phyloP scores from a whole-genome alignment of 2,329 filamentous ascomycete species.

The Sporothrix inflata region DNA sequence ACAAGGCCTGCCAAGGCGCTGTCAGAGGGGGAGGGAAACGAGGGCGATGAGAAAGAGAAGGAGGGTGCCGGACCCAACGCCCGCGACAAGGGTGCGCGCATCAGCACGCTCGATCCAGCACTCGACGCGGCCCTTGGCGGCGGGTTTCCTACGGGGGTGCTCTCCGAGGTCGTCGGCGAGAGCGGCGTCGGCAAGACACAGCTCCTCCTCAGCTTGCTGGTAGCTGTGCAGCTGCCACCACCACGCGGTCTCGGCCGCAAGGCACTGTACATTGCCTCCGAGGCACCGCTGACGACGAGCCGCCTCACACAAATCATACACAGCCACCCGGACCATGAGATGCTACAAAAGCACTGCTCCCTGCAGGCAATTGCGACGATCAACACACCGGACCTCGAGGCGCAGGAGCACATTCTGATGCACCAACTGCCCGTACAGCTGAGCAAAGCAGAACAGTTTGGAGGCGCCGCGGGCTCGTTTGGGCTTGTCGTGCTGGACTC shows the following conservation, averaged over 20 bases:
- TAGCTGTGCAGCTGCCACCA: conserved; percentile 79
- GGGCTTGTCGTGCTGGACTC: conserved; percentile 88
- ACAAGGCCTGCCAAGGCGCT: background rate
- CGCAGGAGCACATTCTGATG: conserved; percentile 90
- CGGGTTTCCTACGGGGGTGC: conserved; percentile 76
- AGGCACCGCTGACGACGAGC: conserved; percentile 79
- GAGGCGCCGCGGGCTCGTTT: conserved; percentile 49
- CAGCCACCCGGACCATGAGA: conserved; percentile 57
- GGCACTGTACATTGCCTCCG: conserved; percentile 94
- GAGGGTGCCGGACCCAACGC: background rate
- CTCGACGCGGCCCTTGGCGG: conserved; percentile 78
- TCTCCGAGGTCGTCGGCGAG: conserved; percentile 91
- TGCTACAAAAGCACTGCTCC: conserved; percentile 58
- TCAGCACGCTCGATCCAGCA: conserved; percentile 77
- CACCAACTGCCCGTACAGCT: conserved; percentile 82
- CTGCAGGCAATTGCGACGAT: conserved; percentile 79
- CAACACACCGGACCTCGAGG: conserved; percentile 84
- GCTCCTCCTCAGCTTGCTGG: conserved; percentile 80
- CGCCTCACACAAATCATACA: conserved; percentile 79
- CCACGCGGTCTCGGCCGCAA: conserved; percentile 71
- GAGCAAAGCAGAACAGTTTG: conserved; percentile 68
- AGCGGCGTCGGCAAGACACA: conserved; percentile 96
- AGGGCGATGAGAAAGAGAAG: background rate
- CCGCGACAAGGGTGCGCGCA: conserved; percentile 46
- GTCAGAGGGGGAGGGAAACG: conserved; percentile 35